Percentiles rank a stretch among this genome's conserved stretches.
Conservation (phyloP, 2,329 filamentous ascomycete genomes). For the Xylariaceae sp. region DNA sequence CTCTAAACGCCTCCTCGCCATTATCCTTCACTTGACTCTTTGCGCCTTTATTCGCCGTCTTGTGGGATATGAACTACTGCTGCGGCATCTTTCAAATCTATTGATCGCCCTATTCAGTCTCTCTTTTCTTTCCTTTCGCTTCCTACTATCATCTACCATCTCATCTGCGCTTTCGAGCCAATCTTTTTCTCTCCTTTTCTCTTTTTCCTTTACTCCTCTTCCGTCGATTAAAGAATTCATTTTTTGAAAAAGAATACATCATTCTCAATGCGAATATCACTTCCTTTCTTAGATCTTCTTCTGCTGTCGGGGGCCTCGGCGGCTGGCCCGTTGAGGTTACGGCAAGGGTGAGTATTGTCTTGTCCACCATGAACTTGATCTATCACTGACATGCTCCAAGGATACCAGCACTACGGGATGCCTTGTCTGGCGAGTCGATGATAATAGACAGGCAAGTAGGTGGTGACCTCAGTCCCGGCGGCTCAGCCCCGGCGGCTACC, state of each 20-base stretch:
- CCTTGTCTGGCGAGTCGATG: slow-evolving; percentile 7
- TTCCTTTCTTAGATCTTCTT: slow-evolving; percentile 28
- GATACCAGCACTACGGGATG: slow-evolving; percentile 17
- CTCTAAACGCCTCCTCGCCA: slow-evolving; percentile 8
- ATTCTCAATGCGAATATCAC: slow-evolving; percentile 26
- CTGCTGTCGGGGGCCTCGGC: slow-evolving; percentile 29
- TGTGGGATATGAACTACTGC: slow-evolving; percentile 25
- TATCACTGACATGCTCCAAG: slow-evolving; percentile 23
- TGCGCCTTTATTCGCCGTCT: slow-evolving; percentile 25
- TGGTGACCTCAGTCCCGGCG: background rate
- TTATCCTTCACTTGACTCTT: slow-evolving; percentile 17
- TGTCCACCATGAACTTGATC: background rate
- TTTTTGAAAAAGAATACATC: slow-evolving; percentile 5
- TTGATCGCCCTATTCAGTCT: slow-evolving; percentile 10
- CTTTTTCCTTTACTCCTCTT: slow-evolving; percentile 13
- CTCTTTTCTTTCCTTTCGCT: slow-evolving; percentile 15
- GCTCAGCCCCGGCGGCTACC: slow-evolving; percentile 3
- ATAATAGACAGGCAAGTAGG: background rate
- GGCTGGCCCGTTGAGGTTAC: slow-evolving; percentile 30
- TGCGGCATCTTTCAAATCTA: slow-evolving; percentile 13
- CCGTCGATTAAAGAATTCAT: slow-evolving; percentile 1
- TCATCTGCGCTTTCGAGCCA: slow-evolving; percentile 6
- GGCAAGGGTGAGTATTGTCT: slow-evolving; percentile 23
- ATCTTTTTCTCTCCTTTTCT: no score
- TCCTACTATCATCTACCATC: background rate